These are phyloP conservation scores for Chaetomiaceae sp. DNA, from an alignment of 2,329 filamentous ascomycete species.

Conservation along the genomic window DNA sequence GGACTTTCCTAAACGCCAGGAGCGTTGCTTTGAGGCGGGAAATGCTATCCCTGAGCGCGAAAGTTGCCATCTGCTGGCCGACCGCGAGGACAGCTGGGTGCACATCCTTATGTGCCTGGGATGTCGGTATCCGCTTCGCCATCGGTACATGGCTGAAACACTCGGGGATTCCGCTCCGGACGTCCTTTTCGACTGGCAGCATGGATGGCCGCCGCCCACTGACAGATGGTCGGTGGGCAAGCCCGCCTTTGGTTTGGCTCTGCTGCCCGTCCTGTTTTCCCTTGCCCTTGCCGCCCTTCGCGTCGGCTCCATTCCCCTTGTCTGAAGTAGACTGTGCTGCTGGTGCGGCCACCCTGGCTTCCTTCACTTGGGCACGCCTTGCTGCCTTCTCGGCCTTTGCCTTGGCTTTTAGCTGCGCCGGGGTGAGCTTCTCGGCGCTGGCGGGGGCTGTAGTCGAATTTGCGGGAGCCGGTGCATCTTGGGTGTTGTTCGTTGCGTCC, in stretches of 20 bases:
- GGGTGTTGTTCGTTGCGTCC: constrained; percentile 10
- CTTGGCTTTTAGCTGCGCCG: constrained; percentile 80
- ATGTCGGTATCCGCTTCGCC: constrained; percentile 50
- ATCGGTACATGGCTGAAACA: constrained; percentile 81
- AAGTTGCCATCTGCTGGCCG: constrained; percentile 85
- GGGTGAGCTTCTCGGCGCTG: constrained; percentile 53
- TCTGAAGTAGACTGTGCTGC: constrained; percentile 38
- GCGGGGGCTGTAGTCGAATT: constrained; percentile 28
- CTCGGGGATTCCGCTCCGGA: constrained; percentile 63
- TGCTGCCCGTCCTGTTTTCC: constrained; percentile 40
- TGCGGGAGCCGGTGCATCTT: constrained; percentile 11
- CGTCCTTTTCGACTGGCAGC: constrained; percentile 45
- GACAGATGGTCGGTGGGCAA: constrained; percentile 34
- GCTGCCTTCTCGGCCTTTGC: constrained; percentile 90
- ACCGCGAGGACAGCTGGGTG: constrained; percentile 81
- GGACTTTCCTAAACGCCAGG: constrained; percentile 79
- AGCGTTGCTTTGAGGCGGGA: constrained; percentile 83
- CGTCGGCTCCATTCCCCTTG: constrained; percentile 30
- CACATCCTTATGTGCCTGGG: constrained; percentile 67
- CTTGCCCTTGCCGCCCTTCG: constrained; percentile 45
- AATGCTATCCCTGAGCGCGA: constrained; percentile 83
- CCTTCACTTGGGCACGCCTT: constrained; percentile 67
- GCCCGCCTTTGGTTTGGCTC: constrained; percentile 29
- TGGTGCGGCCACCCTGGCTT: constrained; percentile 42
- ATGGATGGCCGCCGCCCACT: constrained; percentile 33